phyloP scores from a whole-genome alignment of 768 basidiomycete genomes.

The Tricholoma furcatifolium region DNA sequence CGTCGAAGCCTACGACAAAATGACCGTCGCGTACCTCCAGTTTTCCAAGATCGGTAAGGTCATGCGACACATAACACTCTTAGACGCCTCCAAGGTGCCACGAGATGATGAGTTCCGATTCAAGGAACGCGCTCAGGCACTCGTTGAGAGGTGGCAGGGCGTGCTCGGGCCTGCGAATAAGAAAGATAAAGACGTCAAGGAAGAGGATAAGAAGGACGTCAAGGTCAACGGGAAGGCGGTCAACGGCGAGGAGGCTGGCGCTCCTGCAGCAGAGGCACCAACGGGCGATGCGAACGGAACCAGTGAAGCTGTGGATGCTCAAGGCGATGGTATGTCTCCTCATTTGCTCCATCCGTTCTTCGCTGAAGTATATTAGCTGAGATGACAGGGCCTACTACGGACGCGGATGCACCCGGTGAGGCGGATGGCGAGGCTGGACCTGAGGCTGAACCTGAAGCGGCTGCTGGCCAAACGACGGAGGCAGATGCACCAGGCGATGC shows the following conservation, averaged over 20 bases:
- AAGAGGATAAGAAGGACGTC: neutral
- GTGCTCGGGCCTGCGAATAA: slow-evolving; percentile 28
- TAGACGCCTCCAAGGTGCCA: slow-evolving; percentile 49
- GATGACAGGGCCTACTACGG: slow-evolving; percentile 16
- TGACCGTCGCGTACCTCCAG: slow-evolving; percentile 72
- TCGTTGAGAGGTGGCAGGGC: slow-evolving; percentile 64
- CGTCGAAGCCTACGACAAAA: slow-evolving; percentile 67
- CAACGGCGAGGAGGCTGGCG: neutral
- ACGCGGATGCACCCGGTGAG: slow-evolving; percentile 28
- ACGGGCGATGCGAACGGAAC: neutral
- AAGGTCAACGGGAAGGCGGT: neutral
- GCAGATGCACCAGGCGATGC: too few relatives aligned
- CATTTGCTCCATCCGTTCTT: neutral
- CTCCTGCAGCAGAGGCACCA: too few relatives aligned
- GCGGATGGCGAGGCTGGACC: slow-evolving; percentile 41
- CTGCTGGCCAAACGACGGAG: too few relatives aligned
- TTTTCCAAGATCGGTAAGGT: slow-evolving; percentile 77
- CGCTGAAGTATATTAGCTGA: too few relatives aligned
- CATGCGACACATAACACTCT: slow-evolving; percentile 71
- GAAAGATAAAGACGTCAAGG: slow-evolving; percentile 9
- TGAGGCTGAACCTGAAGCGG: slow-evolving; percentile 24
- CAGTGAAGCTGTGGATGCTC: slow-evolving; percentile 9
- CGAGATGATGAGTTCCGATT: slow-evolving; percentile 56
- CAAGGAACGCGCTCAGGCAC: slow-evolving; percentile 56
- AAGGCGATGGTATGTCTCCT: slow-evolving; percentile 4